These are phyloP conservation scores for Aspergillus latus DNA, from an alignment of 2,329 filamentous ascomycete species.

Conservation along the genomic window DNA sequence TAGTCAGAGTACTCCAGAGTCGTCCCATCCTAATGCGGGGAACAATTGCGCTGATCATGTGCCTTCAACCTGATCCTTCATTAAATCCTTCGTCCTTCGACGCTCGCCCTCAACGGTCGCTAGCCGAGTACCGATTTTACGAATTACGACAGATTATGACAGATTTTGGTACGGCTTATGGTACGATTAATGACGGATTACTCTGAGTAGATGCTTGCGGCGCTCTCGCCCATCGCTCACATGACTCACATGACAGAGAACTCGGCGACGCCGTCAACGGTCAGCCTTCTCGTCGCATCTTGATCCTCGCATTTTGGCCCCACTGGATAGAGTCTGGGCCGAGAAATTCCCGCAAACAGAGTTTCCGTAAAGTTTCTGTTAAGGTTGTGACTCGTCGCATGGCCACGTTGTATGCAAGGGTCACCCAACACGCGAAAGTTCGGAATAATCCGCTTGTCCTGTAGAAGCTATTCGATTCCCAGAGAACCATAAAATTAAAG, in stretches of 20 bases:
- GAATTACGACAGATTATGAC: too few species aligned
- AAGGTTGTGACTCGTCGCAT: background rate
- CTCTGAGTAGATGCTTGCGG: too few species aligned
- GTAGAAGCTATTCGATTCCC: too few species aligned
- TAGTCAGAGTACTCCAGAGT: background rate
- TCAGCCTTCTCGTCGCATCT: too few species aligned
- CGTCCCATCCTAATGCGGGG: background rate
- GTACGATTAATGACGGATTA: too few species aligned
- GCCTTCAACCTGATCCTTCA: background rate
- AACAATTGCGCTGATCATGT: background rate
- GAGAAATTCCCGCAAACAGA: background rate
- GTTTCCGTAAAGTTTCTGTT: background rate
- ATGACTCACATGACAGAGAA: background rate
- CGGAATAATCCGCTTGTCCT: background rate
- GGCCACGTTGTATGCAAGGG: background rate
- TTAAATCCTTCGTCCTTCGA: background rate
- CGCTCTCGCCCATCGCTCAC: background rate
- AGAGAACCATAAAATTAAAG: too few species aligned
- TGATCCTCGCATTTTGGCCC: too few species aligned
- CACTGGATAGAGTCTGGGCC: too few species aligned
- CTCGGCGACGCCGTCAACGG: background rate
- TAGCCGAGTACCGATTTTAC: too few species aligned
- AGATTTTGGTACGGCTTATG: too few species aligned
- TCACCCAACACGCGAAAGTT: background rate
- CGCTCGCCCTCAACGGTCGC: too few species aligned